Evolutionary conservation across 257 asterid species (phyloP).

Genomic region (Paraleonurus japonicus): DNA sequence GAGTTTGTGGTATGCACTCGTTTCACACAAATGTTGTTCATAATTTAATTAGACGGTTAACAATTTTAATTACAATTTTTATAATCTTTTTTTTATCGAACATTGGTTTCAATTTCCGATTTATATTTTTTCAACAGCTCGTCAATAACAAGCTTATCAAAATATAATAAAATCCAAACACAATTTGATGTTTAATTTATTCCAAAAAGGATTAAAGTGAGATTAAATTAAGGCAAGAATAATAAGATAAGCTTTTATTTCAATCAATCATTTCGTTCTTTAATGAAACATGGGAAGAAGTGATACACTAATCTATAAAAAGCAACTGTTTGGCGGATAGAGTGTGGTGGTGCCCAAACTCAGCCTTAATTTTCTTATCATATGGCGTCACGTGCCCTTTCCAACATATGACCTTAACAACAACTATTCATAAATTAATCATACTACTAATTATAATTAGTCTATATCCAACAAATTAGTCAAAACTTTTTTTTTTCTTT

Average conservation of each 20-base stretch:
- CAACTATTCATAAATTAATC: not conserved
- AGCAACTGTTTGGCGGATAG: constrained; percentile 53
- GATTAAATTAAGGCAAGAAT: not conserved
- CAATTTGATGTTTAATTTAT: not conserved
- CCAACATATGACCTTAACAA: not conserved
- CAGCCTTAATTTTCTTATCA: constrained; percentile 13
- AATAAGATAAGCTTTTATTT: constrained; percentile 29
- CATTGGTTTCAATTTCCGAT: no score
- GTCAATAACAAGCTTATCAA: not conserved
- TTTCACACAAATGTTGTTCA: no score
- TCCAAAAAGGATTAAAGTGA: not conserved
- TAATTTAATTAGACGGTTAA: no score
- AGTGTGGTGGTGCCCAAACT: constrained; percentile 32
- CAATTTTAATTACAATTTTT: no score
- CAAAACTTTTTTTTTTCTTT: no score
- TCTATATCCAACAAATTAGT: not conserved
- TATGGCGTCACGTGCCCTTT: constrained; percentile 33
- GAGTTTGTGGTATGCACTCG: no score
- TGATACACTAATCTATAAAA: constrained; percentile 42
- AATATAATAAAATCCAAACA: no score
- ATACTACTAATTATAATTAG: not conserved
- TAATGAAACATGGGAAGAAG: constrained; percentile 45
- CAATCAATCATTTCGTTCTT: constrained; percentile 47
- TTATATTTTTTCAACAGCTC: not conserved
- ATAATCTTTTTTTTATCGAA: no score